These are phyloP conservation scores for Luvunga scandens DNA, from an alignment of 345 rosid species.

Conservation along the genomic window DNA sequence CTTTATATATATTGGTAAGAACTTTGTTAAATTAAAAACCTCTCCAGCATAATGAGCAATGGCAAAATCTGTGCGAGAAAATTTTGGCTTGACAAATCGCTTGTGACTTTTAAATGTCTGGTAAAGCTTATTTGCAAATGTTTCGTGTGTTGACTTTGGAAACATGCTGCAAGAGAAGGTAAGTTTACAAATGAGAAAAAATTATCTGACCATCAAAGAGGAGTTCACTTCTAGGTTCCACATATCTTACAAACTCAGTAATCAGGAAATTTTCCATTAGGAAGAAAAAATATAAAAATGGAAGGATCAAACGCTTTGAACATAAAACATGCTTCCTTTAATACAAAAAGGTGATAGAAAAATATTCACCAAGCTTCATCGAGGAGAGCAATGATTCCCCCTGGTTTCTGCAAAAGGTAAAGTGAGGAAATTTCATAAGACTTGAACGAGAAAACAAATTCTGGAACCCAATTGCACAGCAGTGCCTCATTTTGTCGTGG, in stretches of 20 bases:
- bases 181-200: constrained; percentile 18
- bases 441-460: background rate
- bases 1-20: background rate
- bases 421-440: background rate
- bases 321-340: background rate
- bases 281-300: background rate
- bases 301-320: background rate
- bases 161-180: constrained; percentile 70
- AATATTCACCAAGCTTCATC: constrained; percentile 84
- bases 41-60: constrained; percentile 97
- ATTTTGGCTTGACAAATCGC: constrained; percentile 92
- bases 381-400: constrained; percentile 78
- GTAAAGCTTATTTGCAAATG: constrained; percentile 88
- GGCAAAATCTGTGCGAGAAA: constrained; percentile 93
- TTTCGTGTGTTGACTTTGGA: constrained; percentile 98
- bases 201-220: background rate
- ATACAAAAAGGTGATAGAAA: background rate
- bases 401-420: constrained; percentile 60
- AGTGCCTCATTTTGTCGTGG: background rate
- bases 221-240: background rate
- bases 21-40: constrained; percentile 33
- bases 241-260: background rate
- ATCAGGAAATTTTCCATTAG: background rate
- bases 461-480: background rate
- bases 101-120: constrained; percentile 87